Percentiles rank a stretch among this genome's conserved stretches.
Evolutionary conservation across 2,329 filamentous ascomycete genomes (phyloP).

Genomic region (Neofusicoccum sp.): DNA sequence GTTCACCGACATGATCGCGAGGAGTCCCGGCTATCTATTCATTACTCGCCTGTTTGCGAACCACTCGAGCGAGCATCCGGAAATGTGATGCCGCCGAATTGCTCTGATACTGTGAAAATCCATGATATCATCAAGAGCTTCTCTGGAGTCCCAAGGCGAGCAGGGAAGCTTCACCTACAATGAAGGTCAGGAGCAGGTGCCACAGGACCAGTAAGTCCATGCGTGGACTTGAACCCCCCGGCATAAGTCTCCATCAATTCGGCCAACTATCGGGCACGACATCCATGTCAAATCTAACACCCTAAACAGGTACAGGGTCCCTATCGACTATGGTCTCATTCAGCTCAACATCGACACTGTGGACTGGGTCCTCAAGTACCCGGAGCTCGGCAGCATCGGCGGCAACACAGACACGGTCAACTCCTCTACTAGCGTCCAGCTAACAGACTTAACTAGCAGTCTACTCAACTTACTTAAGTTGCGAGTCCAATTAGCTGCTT

Average conservation of each 20-base stretch:
- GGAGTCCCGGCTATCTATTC: constrained; percentile 47
- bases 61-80: constrained; percentile 4
- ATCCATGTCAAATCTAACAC: background rate
- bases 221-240: background rate
- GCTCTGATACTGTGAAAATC: background rate
- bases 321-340: constrained; percentile 51
- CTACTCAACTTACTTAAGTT: constrained; percentile 37
- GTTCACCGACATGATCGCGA: constrained; percentile 52
- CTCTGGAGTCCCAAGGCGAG: background rate
- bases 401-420: constrained; percentile 57
- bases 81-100: background rate
- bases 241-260: background rate
- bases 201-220: background rate
- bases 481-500: constrained; percentile 39
- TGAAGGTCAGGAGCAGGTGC: background rate
- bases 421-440: constrained; percentile 52
- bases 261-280: background rate
- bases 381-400: constrained; percentile 47
- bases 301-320: constrained; percentile 53
- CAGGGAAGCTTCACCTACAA: background rate
- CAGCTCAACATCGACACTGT: constrained; percentile 47
- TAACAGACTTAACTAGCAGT: constrained; percentile 48
- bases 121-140: constrained; percentile 4
- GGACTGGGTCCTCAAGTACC: constrained; percentile 42
- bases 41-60: constrained; percentile 34